Percentiles rank a stretch among this genome's conserved stretches.
Evolutionary conservation across 768 basidiomycete species (phyloP).

Genomic region (Amanita thiersii): DNA sequence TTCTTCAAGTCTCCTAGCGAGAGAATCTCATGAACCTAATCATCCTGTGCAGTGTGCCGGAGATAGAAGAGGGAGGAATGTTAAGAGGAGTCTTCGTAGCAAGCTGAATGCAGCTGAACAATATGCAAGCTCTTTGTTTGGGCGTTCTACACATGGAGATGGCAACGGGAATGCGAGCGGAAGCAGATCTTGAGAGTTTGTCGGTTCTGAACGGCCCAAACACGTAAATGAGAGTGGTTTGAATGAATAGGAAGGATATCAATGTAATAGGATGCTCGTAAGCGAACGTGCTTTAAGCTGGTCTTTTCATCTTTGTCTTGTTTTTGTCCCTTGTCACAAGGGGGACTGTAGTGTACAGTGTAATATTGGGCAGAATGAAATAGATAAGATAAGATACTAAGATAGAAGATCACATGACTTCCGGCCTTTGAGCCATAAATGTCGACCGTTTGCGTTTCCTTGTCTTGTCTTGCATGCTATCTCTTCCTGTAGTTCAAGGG

Average conservation of each 20-base stretch:
- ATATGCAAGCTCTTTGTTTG: constrained; percentile 60
- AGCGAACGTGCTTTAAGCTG: too few relatives aligned
- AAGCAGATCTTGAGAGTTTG: constrained; percentile 7
- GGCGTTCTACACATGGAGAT: constrained; percentile 29
- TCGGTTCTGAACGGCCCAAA: too few relatives aligned
- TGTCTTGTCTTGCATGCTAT: constrained; percentile 26
- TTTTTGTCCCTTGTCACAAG: too few relatives aligned
- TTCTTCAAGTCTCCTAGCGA: constrained; percentile 10
- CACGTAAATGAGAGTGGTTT: too few relatives aligned
- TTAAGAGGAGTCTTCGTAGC: constrained; percentile 57
- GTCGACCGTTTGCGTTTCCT: constrained; percentile 5
- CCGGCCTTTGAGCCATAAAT: too few relatives aligned
- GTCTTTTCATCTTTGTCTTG: too few relatives aligned
- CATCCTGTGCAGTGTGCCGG: constrained; percentile 19
- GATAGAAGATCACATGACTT: too few relatives aligned
- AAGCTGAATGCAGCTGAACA: constrained; percentile 66
- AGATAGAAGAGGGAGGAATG: constrained; percentile 48
- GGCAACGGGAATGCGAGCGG: constrained; percentile 14
- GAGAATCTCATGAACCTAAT: constrained; percentile 10
- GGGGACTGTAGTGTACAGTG: too few relatives aligned
- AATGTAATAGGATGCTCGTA: too few relatives aligned
- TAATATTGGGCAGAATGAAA: too few relatives aligned
- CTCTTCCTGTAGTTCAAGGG: constrained; percentile 34
- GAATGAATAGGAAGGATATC: neutral
- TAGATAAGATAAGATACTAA: too few relatives aligned